These are phyloP conservation scores for Amanita jacksonii DNA, from an alignment of 768 basidiomycete species.

Conservation along the genomic window DNA sequence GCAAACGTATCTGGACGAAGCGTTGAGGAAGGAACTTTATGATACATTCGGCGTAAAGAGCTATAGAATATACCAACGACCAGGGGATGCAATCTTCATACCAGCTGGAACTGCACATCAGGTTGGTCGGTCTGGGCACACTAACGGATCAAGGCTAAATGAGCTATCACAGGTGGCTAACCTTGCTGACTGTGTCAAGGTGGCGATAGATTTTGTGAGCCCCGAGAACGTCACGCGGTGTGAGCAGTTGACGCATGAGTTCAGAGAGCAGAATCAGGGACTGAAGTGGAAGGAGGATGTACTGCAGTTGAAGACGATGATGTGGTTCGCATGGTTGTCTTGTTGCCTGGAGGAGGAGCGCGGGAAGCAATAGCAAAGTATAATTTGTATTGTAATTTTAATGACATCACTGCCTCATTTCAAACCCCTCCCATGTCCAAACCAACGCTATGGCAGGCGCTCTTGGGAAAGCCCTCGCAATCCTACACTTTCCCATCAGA, in stretches of 20 bases:
- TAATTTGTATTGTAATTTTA: not conserved
- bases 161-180: slow-evolving; percentile 63
- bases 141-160: not conserved
- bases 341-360: slow-evolving; percentile 31
- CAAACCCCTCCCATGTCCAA: slow-evolving; percentile 18
- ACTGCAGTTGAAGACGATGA: slow-evolving; percentile 81
- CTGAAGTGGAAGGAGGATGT: slow-evolving; percentile 94
- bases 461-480: slow-evolving; percentile 59
- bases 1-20: slow-evolving; percentile 71
- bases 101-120: slow-evolving; percentile 92
- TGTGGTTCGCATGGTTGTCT: slow-evolving; percentile 90
- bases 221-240: slow-evolving; percentile 87
- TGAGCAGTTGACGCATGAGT: slow-evolving; percentile 78
- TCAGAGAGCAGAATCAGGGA: slow-evolving; percentile 80
- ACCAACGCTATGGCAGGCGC: slow-evolving; percentile 33
- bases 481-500: slow-evolving; percentile 38
- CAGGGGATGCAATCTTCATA: slow-evolving; percentile 91
- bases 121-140: slow-evolving; percentile 27
- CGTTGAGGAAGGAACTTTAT: slow-evolving; percentile 56
- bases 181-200: slow-evolving; percentile 91
- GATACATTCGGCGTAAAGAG: slow-evolving; percentile 64
- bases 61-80: slow-evolving; percentile 80
- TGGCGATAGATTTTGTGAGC: slow-evolving; percentile 91
- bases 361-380: not conserved
- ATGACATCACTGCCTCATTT: slow-evolving; percentile 1